These are phyloP conservation scores for Nicotiana tabacum DNA, from an alignment of 257 asterid genomes.

Conservation along the genomic window DNA sequence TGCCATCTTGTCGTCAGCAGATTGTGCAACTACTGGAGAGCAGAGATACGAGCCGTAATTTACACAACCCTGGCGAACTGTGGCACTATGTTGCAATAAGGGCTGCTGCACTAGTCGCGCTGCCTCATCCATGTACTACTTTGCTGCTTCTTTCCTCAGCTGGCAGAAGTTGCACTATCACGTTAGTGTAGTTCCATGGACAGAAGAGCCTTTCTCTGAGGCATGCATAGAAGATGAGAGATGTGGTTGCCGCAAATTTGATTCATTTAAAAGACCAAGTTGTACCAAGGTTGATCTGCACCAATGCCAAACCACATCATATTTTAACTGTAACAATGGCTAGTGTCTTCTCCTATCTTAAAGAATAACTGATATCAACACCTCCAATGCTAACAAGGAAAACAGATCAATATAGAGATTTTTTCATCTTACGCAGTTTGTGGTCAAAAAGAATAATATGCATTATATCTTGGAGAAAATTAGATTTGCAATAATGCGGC, in stretches of 20 bases:
- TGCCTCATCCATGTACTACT: not conserved
- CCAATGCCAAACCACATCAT: not conserved
- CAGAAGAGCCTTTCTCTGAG: conserved; percentile 33
- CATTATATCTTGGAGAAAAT: not conserved
- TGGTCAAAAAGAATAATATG: not conserved
- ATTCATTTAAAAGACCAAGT: conserved; percentile 60
- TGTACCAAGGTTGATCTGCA: conserved; percentile 54
- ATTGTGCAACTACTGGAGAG: not conserved
- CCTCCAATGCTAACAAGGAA: not conserved
- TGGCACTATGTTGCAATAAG: not conserved
- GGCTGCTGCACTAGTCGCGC: not conserved
- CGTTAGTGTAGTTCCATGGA: conserved; percentile 34
- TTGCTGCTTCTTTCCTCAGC: not conserved
- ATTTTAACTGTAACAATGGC: not conserved
- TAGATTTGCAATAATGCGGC: no score
- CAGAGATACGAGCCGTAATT: not conserved
- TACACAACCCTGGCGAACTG: not conserved
- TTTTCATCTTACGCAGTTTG: not conserved
- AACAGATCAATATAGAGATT: not conserved
- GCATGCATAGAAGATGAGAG: conserved; percentile 31
- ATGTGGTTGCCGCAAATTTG: conserved; percentile 37
- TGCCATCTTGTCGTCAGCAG: not conserved
- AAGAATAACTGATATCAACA: not conserved
- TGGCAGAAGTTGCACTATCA: conserved; percentile 17
- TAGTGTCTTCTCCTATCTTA: not conserved